A percentile compares a stretch with the other conserved stretches of the same genome.
Evolutionary conservation across 305 asterid species (phyloP).

Genomic region (Rubia balearica): DNA sequence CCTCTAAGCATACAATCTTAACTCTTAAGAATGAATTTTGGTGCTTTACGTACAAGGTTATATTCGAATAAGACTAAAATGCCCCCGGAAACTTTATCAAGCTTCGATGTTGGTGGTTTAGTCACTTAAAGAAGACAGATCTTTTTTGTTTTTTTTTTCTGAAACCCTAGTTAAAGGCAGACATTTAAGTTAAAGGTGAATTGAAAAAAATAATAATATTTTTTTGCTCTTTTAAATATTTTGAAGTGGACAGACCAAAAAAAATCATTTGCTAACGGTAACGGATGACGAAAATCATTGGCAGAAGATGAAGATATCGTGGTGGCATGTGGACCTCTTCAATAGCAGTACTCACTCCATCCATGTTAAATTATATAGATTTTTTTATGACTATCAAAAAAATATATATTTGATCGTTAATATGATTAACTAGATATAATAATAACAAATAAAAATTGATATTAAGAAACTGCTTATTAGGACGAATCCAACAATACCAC

Average conservation of each 20-base stretch:
- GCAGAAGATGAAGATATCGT: neutral
- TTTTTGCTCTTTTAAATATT: too few relatives aligned
- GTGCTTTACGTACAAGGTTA: neutral
- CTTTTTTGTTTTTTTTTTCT: slow-evolving; percentile 10
- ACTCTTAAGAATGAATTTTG: too few relatives aligned
- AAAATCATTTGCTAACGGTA: neutral
- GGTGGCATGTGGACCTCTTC: too few relatives aligned
- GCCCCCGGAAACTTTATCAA: slow-evolving; percentile 1
- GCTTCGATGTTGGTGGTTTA: slow-evolving; percentile 7
- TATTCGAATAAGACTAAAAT: neutral
- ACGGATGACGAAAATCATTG: neutral
- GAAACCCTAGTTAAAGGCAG: neutral
- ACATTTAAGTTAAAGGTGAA: neutral
- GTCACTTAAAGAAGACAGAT: slow-evolving; percentile 18
- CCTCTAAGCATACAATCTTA: neutral
- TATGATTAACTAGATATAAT: too few relatives aligned
- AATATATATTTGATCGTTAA: too few relatives aligned
- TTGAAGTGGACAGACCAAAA: too few relatives aligned
- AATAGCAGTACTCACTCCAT: too few relatives aligned
- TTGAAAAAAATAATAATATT: neutral
- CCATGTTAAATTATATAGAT: too few relatives aligned
- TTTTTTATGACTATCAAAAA: too few relatives aligned
- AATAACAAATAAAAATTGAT: too few relatives aligned
- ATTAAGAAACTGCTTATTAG: too few relatives aligned
- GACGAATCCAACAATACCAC: too few relatives aligned